Percentiles rank a stretch among this genome's conserved stretches.
Evolutionary conservation across 2,329 filamentous ascomycete genomes (phyloP).

Genomic region (Moelleriella libera): DNA sequence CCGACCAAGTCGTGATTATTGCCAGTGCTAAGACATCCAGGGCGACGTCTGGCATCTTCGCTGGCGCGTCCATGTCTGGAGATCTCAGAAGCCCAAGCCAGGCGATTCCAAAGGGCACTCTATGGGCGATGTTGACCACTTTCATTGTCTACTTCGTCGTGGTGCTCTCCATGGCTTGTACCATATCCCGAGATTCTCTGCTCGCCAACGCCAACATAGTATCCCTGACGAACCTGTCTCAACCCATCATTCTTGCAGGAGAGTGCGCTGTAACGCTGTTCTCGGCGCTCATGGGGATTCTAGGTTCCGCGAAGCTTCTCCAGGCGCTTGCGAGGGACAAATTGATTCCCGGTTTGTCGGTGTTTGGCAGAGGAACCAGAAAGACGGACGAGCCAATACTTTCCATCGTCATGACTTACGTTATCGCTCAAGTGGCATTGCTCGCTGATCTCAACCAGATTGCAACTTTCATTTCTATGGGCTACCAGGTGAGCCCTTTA

Average conservation of each 20-base stretch:
- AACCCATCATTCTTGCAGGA: constrained; percentile 59
- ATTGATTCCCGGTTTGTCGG: constrained; percentile 58
- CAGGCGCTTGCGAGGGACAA: constrained; percentile 72
- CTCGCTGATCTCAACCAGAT: constrained; percentile 79
- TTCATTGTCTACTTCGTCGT: constrained; percentile 65
- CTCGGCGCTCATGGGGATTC: constrained; percentile 75
- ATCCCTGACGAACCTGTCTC: constrained; percentile 66
- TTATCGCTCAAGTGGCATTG: constrained; percentile 65
- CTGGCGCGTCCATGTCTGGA: constrained; percentile 81
- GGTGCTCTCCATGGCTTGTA: constrained; percentile 64
- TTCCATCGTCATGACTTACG: constrained; percentile 63
- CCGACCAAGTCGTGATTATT: background rate
- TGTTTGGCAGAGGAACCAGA: constrained; percentile 62
- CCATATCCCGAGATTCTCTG: constrained; percentile 60
- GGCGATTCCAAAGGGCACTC: constrained; percentile 71
- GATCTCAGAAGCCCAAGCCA: constrained; percentile 72
- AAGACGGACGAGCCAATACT: constrained; percentile 61
- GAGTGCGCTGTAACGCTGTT: constrained; percentile 77
- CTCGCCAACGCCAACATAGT: constrained; percentile 67
- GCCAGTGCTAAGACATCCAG: constrained; percentile 8
- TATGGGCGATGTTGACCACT: constrained; percentile 63
- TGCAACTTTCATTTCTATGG: constrained; percentile 81
- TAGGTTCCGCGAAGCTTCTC: constrained; percentile 71
- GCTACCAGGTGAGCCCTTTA: constrained; percentile 47
- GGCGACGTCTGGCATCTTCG: constrained; percentile 42